Evolutionary conservation across 306 rosid species (phyloP), one percentile per base, ranked within the genome.

Genomic region (Crotalaria pallida): DNA sequence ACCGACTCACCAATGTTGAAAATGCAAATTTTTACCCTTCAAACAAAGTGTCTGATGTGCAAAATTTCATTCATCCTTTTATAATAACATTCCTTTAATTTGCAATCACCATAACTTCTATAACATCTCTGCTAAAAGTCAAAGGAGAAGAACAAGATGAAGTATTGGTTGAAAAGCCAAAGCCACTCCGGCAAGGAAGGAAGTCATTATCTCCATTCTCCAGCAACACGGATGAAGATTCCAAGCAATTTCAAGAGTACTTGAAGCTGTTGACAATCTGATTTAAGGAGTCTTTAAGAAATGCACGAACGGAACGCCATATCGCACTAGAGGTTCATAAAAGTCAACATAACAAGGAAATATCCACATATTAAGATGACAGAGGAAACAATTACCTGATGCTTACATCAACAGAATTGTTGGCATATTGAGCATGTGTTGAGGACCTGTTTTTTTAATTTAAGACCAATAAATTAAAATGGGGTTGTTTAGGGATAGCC

Each of bases 251-350:
- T 90, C 81, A 84, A 81, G 38, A 94, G 82, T 45, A 90, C 92
- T 87, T 88, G 95, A 69, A 94, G 96, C 79, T 94, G 98, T 84
- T 87, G 97, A 55, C 97, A 97, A 67, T 95, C 97, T 82, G 98
- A 80, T 81, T 75, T 84, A 90, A 57, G 31, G 55, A 51, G 43
- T 90, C 87, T 73, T 72, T 84, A 53, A 94, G 83, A 82, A 94
- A 94, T 74, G 85, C 89, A 72, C 96, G 97, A 83, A 88, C 22
- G 6, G 89, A 41, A 84, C 94, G 78, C 87, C 95, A 66, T 81
- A 91, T 81, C 81, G 87, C 71, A 85, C 92, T 97, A 90, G 80
- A 62, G 72, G 73, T 74, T 74, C 71, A 52, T 79, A 73, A 78
- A 51, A 81, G 83, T 74, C 66, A 29, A 55, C 44, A 74, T 19